phyloP scores from a whole-genome alignment of 192 early-diverging fungal genomes.

The Coemansia sp. region DNA sequence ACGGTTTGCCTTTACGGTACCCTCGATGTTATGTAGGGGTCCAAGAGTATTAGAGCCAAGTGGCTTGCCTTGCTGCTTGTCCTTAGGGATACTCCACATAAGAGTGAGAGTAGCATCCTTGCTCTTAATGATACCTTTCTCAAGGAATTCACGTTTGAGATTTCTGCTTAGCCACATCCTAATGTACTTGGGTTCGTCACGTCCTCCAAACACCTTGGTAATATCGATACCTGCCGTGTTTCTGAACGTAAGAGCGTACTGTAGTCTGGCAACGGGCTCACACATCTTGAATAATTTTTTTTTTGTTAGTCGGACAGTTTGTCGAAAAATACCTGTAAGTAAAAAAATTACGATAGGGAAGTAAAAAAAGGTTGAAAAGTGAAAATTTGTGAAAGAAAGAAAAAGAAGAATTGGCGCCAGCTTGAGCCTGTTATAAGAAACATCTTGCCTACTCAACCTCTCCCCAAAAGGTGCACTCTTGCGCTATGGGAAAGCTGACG shows the following conservation, averaged over 20 bases:
- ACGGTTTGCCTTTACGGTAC: neutral
- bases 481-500: neutral
- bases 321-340: neutral
- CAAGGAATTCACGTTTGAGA: neutral
- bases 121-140: neutral
- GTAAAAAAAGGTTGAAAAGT: neutral
- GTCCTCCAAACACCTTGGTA: conserved; percentile 4
- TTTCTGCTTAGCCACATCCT: neutral
- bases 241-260: conserved; percentile 3
- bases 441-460: neutral
- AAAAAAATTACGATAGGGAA: neutral
- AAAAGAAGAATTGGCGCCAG: neutral
- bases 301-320: neutral
- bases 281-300: neutral
- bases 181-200: neutral
- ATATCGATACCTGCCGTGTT: neutral
- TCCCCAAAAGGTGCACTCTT: neutral
- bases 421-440: neutral
- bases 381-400: neutral
- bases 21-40: conserved; percentile 7
- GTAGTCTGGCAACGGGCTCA: neutral
- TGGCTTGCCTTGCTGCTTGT: neutral
- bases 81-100: neutral
- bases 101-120: conserved; percentile 2
- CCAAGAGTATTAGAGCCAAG: neutral